Conservation (phyloP, 169 alveolate genomes). For the Gregarina niphandrodes region DNA sequence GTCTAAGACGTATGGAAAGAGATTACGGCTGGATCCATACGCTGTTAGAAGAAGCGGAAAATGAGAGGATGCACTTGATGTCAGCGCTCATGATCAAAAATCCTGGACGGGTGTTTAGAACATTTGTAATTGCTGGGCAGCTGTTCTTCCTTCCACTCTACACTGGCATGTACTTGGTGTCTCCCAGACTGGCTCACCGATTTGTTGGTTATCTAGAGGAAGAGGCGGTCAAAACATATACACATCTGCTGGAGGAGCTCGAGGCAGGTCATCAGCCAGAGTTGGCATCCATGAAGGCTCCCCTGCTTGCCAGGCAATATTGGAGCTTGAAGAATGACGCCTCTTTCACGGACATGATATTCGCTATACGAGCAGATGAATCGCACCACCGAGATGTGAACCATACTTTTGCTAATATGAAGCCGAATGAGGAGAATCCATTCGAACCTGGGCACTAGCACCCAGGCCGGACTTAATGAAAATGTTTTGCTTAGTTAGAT, state of each 20-base stretch:
- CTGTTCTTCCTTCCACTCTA: conserved; percentile 20
- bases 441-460: conserved; percentile 29
- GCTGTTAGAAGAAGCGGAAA: conserved; percentile 34
- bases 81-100: conserved; percentile 19
- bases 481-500: no score
- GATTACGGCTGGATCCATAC: conserved; percentile 40
- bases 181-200: conserved; percentile 33
- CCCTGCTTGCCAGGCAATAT: conserved; percentile 1
- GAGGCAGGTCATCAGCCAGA: conserved; percentile 1
- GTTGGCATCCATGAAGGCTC: conserved; percentile 1
- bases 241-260: conserved; percentile 12
- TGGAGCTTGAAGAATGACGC: not conserved
- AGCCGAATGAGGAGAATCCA: conserved; percentile 16
- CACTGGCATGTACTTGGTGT: conserved; percentile 16
- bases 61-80: conserved; percentile 34
- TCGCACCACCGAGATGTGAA: conserved; percentile 8
- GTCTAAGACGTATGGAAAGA: conserved; percentile 28
- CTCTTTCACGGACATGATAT: not conserved
- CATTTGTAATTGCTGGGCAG: conserved; percentile 20
- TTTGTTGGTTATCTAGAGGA: conserved; percentile 41
- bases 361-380: conserved; percentile 2
- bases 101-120: conserved; percentile 7
- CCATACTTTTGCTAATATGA: conserved; percentile 24
- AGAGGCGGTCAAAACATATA: conserved; percentile 37
- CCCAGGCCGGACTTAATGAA: no score